Conservation (phyloP, 2,329 filamentous ascomycete species). For the Aspergillus unguis region DNA sequence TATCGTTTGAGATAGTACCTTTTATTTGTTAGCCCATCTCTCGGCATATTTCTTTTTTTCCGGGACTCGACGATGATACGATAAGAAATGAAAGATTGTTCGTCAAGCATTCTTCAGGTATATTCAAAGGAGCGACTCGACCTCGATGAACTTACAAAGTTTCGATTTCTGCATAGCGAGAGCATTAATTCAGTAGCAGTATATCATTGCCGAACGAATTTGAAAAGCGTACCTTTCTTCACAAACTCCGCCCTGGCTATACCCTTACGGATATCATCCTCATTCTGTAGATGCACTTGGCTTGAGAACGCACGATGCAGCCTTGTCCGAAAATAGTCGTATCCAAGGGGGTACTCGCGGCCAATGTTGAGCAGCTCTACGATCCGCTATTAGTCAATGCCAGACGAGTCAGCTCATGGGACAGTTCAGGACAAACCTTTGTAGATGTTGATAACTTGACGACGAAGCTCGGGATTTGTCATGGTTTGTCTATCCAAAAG, state of each 20-base stretch:
- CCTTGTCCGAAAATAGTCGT: constrained; percentile 73
- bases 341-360: constrained; percentile 81
- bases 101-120: neutral
- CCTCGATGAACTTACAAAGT: constrained; percentile 64
- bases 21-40: constrained; percentile 23
- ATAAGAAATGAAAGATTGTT: constrained; percentile 16
- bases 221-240: constrained; percentile 66
- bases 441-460: constrained; percentile 80
- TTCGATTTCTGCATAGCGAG: constrained; percentile 68
- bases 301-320: constrained; percentile 82
- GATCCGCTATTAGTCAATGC: neutral
- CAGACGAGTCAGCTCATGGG: neutral
- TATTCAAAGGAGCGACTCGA: neutral
- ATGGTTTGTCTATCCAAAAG: constrained; percentile 19
- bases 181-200: constrained; percentile 3
- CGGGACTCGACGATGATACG: constrained; percentile 17
- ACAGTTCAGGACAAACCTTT: constrained; percentile 62
- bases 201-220: too few species aligned
- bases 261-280: constrained; percentile 69
- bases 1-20: constrained; percentile 94
- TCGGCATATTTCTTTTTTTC: neutral
- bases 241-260: constrained; percentile 82
- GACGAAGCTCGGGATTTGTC: constrained; percentile 60
- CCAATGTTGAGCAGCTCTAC: constrained; percentile 81
- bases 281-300: constrained; percentile 67